phyloP scores from a whole-genome alignment of 345 rosid genomes.

The Raphanus raphanistrum region DNA sequence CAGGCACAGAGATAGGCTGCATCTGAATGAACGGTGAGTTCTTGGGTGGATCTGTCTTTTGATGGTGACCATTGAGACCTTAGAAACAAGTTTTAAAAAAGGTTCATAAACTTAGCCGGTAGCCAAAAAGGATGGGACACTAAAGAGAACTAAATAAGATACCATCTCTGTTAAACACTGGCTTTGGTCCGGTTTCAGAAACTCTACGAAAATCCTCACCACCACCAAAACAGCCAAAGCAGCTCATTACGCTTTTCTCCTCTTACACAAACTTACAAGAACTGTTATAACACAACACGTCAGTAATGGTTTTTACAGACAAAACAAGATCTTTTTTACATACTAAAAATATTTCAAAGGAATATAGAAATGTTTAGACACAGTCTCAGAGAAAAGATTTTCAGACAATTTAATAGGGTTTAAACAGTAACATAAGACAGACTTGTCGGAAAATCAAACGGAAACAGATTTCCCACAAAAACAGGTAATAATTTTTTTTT shows the following conservation, averaged over 20 bases:
- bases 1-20: constrained; percentile 59
- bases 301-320: neutral
- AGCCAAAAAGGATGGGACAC: neutral
- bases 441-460: neutral
- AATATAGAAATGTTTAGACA: constrained; percentile 6
- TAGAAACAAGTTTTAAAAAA: constrained; percentile 6
- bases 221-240: constrained; percentile 60
- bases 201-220: constrained; percentile 55
- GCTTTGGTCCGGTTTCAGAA: constrained; percentile 51
- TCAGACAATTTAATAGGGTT: constrained; percentile 23
- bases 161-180: constrained; percentile 46
- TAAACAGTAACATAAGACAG: constrained; percentile 22
- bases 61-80: constrained; percentile 54
- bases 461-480: neutral
- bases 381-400: neutral
- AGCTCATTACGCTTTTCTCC: constrained; percentile 51
- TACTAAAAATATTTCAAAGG: neutral
- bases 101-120: neutral
- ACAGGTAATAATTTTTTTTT: no score
- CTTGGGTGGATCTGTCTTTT: constrained; percentile 42
- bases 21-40: constrained; percentile 45
- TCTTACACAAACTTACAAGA: neutral
- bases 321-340: constrained; percentile 6
- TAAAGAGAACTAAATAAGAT: constrained; percentile 15
- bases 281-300: constrained; percentile 14